Conservation (phyloP, 305 asterid species). For the Fraxinus dipetala region DNA sequence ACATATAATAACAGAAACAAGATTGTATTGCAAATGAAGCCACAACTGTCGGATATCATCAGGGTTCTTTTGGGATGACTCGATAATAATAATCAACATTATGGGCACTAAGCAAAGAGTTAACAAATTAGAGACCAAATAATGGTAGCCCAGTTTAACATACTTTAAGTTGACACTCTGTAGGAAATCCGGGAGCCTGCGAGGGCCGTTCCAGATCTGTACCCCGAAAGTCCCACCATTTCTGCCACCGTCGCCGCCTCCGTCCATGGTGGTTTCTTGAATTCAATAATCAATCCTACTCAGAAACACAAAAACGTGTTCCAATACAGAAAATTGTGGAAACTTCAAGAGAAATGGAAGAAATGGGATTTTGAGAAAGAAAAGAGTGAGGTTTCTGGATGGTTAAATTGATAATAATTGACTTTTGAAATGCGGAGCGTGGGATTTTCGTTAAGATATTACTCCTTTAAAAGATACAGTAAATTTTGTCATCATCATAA, state of each 20-base stretch:
- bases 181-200: constrained; percentile 76
- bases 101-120: constrained; percentile 67
- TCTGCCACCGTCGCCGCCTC: constrained; percentile 35
- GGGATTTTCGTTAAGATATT: neutral
- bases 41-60: constrained; percentile 61
- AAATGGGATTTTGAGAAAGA: neutral
- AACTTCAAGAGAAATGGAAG: neutral
- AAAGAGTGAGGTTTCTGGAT: neutral
- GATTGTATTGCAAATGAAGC: constrained; percentile 71
- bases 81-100: constrained; percentile 49
- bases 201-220: constrained; percentile 51
- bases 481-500: neutral
- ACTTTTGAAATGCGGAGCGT: neutral
- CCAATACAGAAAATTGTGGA: neutral
- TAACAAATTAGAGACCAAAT: constrained; percentile 69
- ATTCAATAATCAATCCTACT: neutral
- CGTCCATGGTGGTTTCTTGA: constrained; percentile 28
- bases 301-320: neutral
- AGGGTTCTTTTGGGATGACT: constrained; percentile 71
- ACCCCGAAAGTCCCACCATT: constrained; percentile 42
- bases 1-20: constrained; percentile 59
- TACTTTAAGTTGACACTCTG: constrained; percentile 86
- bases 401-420: neutral
- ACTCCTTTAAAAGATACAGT: neutral
- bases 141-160: constrained; percentile 83